Evolutionary conservation across 148 eudicot genomes (phyloP), one percentile per base, ranked within the genome.

Genomic region (Rhododendron mucronatum): DNA sequence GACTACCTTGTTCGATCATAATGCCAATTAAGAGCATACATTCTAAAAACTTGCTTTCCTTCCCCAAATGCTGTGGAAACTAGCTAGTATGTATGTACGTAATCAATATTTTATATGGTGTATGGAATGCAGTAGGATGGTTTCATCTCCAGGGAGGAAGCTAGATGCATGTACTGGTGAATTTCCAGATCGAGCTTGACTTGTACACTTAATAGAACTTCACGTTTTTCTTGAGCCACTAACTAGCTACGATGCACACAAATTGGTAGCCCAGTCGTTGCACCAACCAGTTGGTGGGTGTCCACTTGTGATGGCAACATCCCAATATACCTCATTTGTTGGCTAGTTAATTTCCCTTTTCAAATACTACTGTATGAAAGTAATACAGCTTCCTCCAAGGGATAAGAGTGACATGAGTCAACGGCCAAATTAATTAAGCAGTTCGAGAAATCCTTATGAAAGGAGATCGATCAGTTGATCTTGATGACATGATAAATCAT

Each of bases 281-380:
- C 69, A 53, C 86, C 79, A 23, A 74, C 63, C 33, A 37, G 67
- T 47, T 84, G 33, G 86, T 74, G 65, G 65, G 39, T 23, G 44
- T 51, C 80, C 80, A 35, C 80, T 51, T 41, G 21, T 51, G 65
- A 84, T 73, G 28, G 48, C 26, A 50, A 74, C 47, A 74, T 33
- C 80, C 37, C 50, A 59, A n/a, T 67, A 59, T 82, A 6, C 41
- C 21, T 45, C 57, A 69, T 10, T 13, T 28, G 47, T 37, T 50
- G 76, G 26, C 48, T 57, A 65, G 85, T 30, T 57, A 65, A 77
- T 35, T 35, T 4, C 78, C 23, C 14, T 28, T 28, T 37, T 33
- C 16, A 30, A 28, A 28, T 73, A 35, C 35, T 23, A 37, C 39
- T 37, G 39, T 2, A 61, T 61, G 67, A 21, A 61, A 73, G 39